These are phyloP conservation scores for Pythium pectinolyticum DNA, from an alignment of 352 stramenopile species.

Conservation along the genomic window DNA sequence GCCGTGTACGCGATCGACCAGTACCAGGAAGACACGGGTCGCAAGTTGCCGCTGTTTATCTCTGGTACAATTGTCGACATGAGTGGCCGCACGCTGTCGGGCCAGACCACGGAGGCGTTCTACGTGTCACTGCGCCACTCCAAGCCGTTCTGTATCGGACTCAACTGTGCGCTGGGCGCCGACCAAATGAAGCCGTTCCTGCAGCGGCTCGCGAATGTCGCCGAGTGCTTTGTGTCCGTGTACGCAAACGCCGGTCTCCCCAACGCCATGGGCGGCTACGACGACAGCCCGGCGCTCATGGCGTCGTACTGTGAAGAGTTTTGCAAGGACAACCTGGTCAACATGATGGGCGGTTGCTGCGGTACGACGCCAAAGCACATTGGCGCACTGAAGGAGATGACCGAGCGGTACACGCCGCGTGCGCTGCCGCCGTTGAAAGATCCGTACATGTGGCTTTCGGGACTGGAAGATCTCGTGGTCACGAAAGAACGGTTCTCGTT, in stretches of 20 bases:
- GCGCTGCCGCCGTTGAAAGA: slow-evolving; percentile 80
- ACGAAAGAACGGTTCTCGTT: slow-evolving; percentile 94
- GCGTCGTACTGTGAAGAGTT: slow-evolving; percentile 93
- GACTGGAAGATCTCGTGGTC: slow-evolving; percentile 93
- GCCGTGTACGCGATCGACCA: slow-evolving; percentile 94
- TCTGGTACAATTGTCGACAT: slow-evolving; percentile 97
- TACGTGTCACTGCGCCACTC: slow-evolving; percentile 95
- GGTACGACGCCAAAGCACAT: slow-evolving; percentile 95
- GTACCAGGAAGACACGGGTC: slow-evolving; percentile 89
- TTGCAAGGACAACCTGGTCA: slow-evolving; percentile 93
- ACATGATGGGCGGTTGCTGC: slow-evolving; percentile 98
- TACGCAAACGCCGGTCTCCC: slow-evolving; percentile 97
- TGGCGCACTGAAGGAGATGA: slow-evolving; percentile 84
- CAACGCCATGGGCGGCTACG: slow-evolving; percentile 97
- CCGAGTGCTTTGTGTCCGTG: slow-evolving; percentile 96
- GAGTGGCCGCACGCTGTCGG: slow-evolving; percentile 94
- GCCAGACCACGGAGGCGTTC: slow-evolving; percentile 96
- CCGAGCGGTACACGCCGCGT: slow-evolving; percentile 75
- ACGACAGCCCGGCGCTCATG: slow-evolving; percentile 94
- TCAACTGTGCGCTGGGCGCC: slow-evolving; percentile 96
- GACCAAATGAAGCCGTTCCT: slow-evolving; percentile 97
- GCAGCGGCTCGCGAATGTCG: slow-evolving; percentile 87
- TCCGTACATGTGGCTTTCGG: slow-evolving; percentile 96
- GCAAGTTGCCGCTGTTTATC: slow-evolving; percentile 95
- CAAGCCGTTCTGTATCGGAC: slow-evolving; percentile 96